phyloP scores from a whole-genome alignment of 2,329 filamentous ascomycete species.

The Colletotrichum sansevieriae region DNA sequence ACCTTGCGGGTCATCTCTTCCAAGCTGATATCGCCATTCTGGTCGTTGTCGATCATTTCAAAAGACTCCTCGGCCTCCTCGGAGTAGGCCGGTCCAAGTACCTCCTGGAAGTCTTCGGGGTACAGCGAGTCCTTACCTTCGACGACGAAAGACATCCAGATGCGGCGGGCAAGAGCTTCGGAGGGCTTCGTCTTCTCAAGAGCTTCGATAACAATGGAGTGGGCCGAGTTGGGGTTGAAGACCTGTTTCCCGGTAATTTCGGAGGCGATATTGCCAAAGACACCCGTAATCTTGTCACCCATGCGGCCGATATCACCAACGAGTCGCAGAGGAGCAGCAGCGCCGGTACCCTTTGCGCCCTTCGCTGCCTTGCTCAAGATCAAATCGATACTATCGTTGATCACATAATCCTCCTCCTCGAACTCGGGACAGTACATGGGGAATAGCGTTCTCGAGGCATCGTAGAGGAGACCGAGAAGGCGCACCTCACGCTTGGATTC shows the following conservation, averaged over 20 bases:
- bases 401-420: conserved; percentile 89
- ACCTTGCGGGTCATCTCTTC: conserved; percentile 95
- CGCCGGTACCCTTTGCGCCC: conserved; percentile 65
- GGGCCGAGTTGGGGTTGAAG: conserved; percentile 91
- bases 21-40: conserved; percentile 93
- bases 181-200: conserved; percentile 86
- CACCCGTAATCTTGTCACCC: conserved; percentile 93
- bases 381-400: conserved; percentile 85
- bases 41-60: conserved; percentile 82
- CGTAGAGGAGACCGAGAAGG: conserved; percentile 87
- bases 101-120: conserved; percentile 86
- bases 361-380: conserved; percentile 67
- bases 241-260: conserved; percentile 97
- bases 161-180: conserved; percentile 91
- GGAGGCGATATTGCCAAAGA: conserved; percentile 91
- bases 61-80: conserved; percentile 91
- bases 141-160: conserved; percentile 98
- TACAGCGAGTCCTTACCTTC: conserved; percentile 87
- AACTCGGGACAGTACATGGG: conserved; percentile 95
- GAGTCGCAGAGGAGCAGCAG: conserved; percentile 81
- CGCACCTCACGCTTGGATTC: conserved; percentile 89
- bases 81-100: conserved; percentile 81
- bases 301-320: conserved; percentile 83
- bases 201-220: conserved; percentile 90
- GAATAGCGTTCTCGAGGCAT: conserved; percentile 89